These are phyloP conservation scores for Zymoseptoria tritici DNA, from an alignment of 2,329 filamentous ascomycete species.

Conservation along the genomic window DNA sequence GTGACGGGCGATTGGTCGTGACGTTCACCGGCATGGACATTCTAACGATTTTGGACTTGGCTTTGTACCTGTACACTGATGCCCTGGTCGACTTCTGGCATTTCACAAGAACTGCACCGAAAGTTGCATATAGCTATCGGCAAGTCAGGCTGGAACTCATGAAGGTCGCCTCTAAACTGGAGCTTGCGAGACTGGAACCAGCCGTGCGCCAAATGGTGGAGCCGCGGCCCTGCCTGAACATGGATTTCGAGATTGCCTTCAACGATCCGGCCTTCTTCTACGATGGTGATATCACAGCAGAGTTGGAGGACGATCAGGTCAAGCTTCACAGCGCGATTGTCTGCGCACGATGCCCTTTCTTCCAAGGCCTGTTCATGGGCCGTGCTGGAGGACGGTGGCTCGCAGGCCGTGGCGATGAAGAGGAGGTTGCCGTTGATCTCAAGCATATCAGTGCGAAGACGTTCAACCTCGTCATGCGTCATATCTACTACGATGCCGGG, in stretches of 20 bases:
- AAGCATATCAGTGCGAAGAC: conserved; percentile 67
- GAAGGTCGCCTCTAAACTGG: conserved; percentile 66
- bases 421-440: conserved; percentile 65
- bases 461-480: conserved; percentile 71
- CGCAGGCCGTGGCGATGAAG: conserved; percentile 36
- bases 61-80: conserved; percentile 76
- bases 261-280: conserved; percentile 64
- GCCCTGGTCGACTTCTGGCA: conserved; percentile 79
- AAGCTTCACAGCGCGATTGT: conserved; percentile 70
- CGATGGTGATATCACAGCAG: conserved; percentile 69
- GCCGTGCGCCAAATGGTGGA: conserved; percentile 68
- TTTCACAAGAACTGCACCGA: conserved; percentile 57
- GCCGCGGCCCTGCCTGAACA: conserved; percentile 55
- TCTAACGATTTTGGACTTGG: conserved; percentile 69
- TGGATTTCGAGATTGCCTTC: conserved; percentile 64
- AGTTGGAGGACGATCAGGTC: conserved; percentile 64
- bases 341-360: conserved; percentile 84
- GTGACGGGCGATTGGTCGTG: conserved; percentile 49
- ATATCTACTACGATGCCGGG: conserved; percentile 78
- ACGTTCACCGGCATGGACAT: conserved; percentile 66
- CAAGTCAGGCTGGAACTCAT: conserved; percentile 80
- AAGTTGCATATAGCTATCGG: conserved; percentile 65
- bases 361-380: conserved; percentile 82
- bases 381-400: conserved; percentile 81
- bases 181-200: conserved; percentile 64